phyloP scores from a whole-genome alignment of 495 filamentous ascomycete species.

The Achaetomiella virescens region DNA sequence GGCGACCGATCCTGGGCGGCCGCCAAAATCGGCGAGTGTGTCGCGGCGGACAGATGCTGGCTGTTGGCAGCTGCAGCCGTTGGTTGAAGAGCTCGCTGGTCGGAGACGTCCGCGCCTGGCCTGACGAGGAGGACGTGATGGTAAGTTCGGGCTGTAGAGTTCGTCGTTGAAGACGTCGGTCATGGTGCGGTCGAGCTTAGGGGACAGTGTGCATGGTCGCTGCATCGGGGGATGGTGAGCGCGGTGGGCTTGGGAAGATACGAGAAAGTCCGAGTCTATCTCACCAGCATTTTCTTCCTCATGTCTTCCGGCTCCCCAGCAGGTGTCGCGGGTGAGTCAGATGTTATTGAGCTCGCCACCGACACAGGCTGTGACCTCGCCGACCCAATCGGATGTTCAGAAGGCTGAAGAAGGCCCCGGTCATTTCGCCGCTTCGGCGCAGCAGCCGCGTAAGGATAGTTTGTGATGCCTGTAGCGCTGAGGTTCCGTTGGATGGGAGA shows the following conservation, averaged over 20 bases:
- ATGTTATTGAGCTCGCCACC: constrained; percentile 44
- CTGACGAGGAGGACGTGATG: constrained; percentile 47
- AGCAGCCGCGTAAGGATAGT: constrained; percentile 26
- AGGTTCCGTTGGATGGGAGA: constrained; percentile 21
- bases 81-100: constrained; percentile 64
- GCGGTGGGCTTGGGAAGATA: constrained; percentile 44
- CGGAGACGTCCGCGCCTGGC: constrained; percentile 44
- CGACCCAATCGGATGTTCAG: constrained; percentile 33
- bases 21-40: constrained; percentile 39
- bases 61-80: constrained; percentile 70
- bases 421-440: constrained; percentile 30
- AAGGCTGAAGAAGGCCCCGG: constrained; percentile 31
- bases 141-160: constrained; percentile 66
- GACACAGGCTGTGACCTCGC: constrained; percentile 38
- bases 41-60: constrained; percentile 57
- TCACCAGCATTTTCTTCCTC: constrained; percentile 44
- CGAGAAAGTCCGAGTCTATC: constrained; percentile 29
- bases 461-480: constrained; percentile 18
- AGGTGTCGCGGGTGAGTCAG: constrained; percentile 53
- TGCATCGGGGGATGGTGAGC: constrained; percentile 39
- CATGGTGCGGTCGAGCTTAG: constrained; percentile 77
- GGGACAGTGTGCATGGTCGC: constrained; percentile 53
- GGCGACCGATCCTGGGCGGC: constrained; percentile 70
- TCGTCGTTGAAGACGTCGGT: constrained; percentile 82
- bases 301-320: constrained; percentile 43